A percentile compares a stretch with the other conserved stretches of the same genome.
These are phyloP conservation scores for Allium fistulosum DNA, from an alignment of 106 monocot genomes.

Conservation along the genomic window DNA sequence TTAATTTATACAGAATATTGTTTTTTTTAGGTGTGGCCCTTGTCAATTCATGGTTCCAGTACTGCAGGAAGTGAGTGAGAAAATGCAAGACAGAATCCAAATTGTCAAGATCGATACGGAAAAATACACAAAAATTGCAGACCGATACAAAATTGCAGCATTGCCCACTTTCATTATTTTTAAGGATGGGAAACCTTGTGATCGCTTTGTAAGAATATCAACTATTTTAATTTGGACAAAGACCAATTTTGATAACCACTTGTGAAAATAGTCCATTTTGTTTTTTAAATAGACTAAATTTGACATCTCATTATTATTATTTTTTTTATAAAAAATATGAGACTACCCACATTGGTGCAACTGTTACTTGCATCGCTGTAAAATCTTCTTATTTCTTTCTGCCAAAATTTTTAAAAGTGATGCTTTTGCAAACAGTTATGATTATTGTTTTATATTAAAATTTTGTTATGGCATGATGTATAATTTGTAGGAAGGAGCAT, in stretches of 20 bases:
- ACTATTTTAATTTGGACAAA: not conserved
- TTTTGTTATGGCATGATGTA: too few relatives aligned
- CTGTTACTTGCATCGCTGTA: too few relatives aligned
- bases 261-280: too few relatives aligned
- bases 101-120: conserved; percentile 95
- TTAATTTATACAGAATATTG: too few relatives aligned
- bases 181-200: conserved; percentile 76
- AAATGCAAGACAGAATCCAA: conserved; percentile 56
- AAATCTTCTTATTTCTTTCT: too few relatives aligned
- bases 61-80: conserved; percentile 65
- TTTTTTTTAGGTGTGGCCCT: conserved; percentile 73
- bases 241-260: not conserved
- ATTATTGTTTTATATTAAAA: not conserved
- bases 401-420: too few relatives aligned
- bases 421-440: too few relatives aligned
- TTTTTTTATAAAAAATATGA: too few relatives aligned
- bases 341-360: too few relatives aligned
- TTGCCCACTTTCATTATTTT: conserved; percentile 93
- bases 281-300: not conserved
- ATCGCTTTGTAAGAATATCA: conserved; percentile 68
- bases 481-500: conserved; percentile 74
- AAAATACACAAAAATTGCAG: conserved; percentile 70
- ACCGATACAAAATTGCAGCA: conserved; percentile 61
- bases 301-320: not conserved
- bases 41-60: conserved; percentile 91